A percentile compares a stretch with the other conserved stretches of the same genome.
Conservation (phyloP, 352 stramenopile species). For the Globisporangium canariense region DNA sequence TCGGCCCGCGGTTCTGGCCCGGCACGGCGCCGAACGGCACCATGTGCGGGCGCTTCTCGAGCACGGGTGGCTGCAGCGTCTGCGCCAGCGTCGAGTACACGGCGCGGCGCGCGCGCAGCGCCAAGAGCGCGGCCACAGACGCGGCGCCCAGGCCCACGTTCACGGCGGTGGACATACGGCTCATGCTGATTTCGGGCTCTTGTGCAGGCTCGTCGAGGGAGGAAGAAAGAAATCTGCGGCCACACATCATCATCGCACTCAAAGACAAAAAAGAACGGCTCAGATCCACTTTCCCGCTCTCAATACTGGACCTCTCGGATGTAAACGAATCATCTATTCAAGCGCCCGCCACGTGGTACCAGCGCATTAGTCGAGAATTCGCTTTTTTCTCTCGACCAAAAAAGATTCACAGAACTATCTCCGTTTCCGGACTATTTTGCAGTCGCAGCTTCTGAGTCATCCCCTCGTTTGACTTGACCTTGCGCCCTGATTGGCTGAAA, state of each 20-base stretch:
- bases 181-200: conserved; percentile 30
- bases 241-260: background rate
- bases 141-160: conserved; percentile 55
- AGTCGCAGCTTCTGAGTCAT: too few species aligned
- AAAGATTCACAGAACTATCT: too few species aligned
- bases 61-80: conserved; percentile 45
- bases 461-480: too few species aligned
- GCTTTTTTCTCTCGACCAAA: too few species aligned
- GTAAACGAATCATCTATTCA: background rate
- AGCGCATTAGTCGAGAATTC: too few species aligned
- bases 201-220: background rate
- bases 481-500: too few species aligned
- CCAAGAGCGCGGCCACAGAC: conserved; percentile 50
- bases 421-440: too few species aligned
- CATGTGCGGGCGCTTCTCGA: conserved; percentile 75
- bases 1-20: conserved; percentile 74
- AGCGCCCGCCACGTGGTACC: background rate
- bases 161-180: conserved; percentile 37
- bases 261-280: background rate
- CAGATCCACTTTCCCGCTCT: background rate
- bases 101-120: conserved; percentile 50
- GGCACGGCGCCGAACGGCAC: conserved; percentile 78
- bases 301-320: background rate
- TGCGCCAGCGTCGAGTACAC: conserved; percentile 57
- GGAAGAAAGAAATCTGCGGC: background rate